Evolutionary conservation across 2,329 filamentous ascomycete species (phyloP).

Genomic region (Apiospora arundinis): DNA sequence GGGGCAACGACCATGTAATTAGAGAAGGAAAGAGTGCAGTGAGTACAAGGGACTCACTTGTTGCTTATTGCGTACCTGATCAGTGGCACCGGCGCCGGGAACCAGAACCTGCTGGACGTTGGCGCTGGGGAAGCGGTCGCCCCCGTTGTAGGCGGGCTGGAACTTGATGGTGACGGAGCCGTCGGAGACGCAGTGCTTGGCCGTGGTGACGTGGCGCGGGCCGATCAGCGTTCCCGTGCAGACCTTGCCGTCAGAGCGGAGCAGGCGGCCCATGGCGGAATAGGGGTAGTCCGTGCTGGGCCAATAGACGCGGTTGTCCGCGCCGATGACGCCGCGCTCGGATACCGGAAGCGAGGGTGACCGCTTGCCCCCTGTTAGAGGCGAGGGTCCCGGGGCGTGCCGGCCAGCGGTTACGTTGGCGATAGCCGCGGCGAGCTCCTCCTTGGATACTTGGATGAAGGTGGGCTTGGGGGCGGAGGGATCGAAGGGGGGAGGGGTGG

Average conservation of each 20-base stretch:
- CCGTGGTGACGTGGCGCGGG: slow-evolving; percentile 38
- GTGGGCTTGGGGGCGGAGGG: not conserved
- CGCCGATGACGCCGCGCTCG: slow-evolving; percentile 32
- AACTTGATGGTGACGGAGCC: slow-evolving; percentile 31
- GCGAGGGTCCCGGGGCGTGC: not conserved
- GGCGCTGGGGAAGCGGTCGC: slow-evolving; percentile 28
- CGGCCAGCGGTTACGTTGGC: slow-evolving; percentile 4
- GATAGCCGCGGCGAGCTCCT: not conserved
- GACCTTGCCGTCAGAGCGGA: slow-evolving; percentile 31
- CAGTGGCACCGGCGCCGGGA: slow-evolving; percentile 16
- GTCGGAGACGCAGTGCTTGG: slow-evolving; percentile 34
- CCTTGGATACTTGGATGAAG: not conserved
- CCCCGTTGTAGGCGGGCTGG: slow-evolving; percentile 34
- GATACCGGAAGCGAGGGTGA: not conserved
- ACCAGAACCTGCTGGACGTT: slow-evolving; percentile 24
- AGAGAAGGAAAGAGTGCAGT: too few relatives aligned
- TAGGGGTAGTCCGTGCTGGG: slow-evolving; percentile 31
- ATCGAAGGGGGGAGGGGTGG: not conserved
- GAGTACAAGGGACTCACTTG: not conserved
- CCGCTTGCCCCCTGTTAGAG: not conserved
- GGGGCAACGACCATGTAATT: not conserved
- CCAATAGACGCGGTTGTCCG: slow-evolving; percentile 33
- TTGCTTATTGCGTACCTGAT: not conserved
- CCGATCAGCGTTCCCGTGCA: slow-evolving; percentile 39
- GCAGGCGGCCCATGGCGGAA: slow-evolving; percentile 32